Evolutionary conservation across 768 basidiomycete genomes (phyloP).

Genomic region (Mycena venus): DNA sequence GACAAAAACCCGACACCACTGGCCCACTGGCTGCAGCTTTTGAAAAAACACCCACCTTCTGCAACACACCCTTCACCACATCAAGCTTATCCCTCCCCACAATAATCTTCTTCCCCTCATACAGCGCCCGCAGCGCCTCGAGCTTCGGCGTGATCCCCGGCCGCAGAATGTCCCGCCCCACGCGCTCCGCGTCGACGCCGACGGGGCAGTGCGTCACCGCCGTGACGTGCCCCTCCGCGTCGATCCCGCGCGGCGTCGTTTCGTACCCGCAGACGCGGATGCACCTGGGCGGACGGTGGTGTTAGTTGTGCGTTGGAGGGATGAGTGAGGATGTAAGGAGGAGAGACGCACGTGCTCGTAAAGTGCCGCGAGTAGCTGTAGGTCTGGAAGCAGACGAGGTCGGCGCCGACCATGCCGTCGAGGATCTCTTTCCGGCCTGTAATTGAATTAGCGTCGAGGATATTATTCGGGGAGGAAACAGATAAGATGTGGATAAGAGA

Average conservation of each 20-base stretch:
- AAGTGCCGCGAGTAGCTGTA: conserved; percentile 82
- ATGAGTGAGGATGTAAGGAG: not conserved
- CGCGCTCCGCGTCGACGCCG: conserved; percentile 93
- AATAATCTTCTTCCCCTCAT: conserved; percentile 98
- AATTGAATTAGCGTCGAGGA: conserved; percentile 37
- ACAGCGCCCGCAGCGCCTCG: conserved; percentile 84
- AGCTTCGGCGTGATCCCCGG: conserved; percentile 93
- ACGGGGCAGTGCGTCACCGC: conserved; percentile 93
- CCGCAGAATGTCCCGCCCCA: conserved; percentile 81
- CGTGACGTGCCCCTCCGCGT: conserved; percentile 88
- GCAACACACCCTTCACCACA: conserved; percentile 97
- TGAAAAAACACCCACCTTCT: conserved; percentile 73
- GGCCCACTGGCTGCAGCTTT: too few species aligned
- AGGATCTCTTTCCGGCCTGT: conserved; percentile 85
- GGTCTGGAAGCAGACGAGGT: conserved; percentile 94
- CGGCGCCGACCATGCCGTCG: conserved; percentile 98
- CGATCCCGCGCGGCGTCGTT: conserved; percentile 77
- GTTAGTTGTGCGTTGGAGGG: not conserved
- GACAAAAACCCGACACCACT: too few species aligned
- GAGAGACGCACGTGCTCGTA: conserved; percentile 88
- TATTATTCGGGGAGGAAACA: too few species aligned
- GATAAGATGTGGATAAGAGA: too few species aligned
- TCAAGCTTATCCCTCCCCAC: conserved; percentile 98
- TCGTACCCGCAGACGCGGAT: conserved; percentile 65
- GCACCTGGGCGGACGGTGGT: not conserved